Evolutionary conservation across 768 basidiomycete species (phyloP).

Genomic region (Suillus weaverae): DNA sequence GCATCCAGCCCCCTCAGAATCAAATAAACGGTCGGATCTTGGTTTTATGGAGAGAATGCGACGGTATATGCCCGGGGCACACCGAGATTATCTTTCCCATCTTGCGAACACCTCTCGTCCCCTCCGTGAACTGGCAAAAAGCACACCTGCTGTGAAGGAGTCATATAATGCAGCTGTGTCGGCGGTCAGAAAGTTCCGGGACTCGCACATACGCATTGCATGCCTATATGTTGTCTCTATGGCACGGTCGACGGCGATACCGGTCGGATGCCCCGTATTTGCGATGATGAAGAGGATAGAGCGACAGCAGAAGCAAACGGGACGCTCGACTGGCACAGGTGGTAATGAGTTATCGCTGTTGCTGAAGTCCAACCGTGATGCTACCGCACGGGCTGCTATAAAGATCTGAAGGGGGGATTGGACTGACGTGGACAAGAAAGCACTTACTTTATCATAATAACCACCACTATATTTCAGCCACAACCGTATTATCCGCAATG

Average conservation of each 20-base stretch:
- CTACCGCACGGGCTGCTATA: conserved; percentile 67
- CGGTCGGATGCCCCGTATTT: conserved; percentile 50
- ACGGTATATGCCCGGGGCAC: conserved; percentile 91
- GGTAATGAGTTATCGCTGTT: conserved; percentile 82
- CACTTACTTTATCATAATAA: conserved; percentile 6
- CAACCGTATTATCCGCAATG: conserved; percentile 10
- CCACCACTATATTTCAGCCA: conserved; percentile 11
- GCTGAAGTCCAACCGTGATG: conserved; percentile 88
- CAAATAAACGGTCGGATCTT: conserved; percentile 64
- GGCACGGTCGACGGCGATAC: conserved; percentile 59
- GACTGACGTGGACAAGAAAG: background rate
- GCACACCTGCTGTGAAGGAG: conserved; percentile 58
- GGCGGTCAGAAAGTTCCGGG: conserved; percentile 80
- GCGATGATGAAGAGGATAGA: conserved; percentile 55
- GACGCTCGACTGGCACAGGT: conserved; percentile 80
- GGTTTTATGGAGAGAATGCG: conserved; percentile 94
- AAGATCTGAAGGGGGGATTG: conserved; percentile 32
- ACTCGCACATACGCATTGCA: conserved; percentile 87
- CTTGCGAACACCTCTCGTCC: conserved; percentile 61
- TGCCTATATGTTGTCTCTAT: conserved; percentile 86
- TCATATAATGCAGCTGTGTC: conserved; percentile 79
- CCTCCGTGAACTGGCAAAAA: conserved; percentile 60
- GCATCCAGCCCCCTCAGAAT: conserved; percentile 63
- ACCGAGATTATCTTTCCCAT: conserved; percentile 79
- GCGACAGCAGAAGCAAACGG: conserved; percentile 41